A percentile compares a stretch with the other conserved stretches of the same genome.
phyloP scores from a whole-genome alignment of 768 basidiomycete genomes.

The Mycena vitilis region DNA sequence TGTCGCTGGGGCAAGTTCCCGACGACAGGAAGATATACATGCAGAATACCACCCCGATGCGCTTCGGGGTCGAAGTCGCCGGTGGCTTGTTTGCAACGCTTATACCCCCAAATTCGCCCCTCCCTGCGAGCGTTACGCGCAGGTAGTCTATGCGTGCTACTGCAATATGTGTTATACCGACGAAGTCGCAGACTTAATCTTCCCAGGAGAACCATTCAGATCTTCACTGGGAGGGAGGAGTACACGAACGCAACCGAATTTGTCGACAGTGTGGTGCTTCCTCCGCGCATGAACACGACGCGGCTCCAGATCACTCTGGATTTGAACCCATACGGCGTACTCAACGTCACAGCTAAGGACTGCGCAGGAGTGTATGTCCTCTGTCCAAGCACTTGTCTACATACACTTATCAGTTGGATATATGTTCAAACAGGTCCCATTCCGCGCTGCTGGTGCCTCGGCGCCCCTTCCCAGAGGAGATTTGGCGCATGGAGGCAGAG shows the following conservation, averaged over 20 bases:
- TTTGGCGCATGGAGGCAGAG: neutral
- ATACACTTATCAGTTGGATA: too few relatives aligned
- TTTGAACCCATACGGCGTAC: constrained; percentile 1
- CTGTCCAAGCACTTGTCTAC: too few relatives aligned
- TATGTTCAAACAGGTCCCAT: too few relatives aligned
- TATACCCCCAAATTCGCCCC: neutral
- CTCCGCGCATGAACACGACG: neutral
- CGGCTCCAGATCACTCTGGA: constrained; percentile 5
- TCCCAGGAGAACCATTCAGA: neutral
- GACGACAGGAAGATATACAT: neutral
- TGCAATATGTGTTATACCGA: neutral
- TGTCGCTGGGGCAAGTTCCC: constrained; percentile 8
- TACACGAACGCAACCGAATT: constrained; percentile 9
- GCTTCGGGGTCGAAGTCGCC: constrained; percentile 3
- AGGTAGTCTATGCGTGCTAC: neutral
- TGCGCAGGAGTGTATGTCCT: neutral
- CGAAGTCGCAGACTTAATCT: neutral
- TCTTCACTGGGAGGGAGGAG: constrained; percentile 6
- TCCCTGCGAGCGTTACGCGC: neutral
- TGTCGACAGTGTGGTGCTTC: constrained; percentile 1
- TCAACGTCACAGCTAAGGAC: constrained; percentile 13
- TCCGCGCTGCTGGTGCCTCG: constrained; percentile 1
- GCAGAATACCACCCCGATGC: constrained; percentile 4
- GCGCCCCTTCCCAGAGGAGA: neutral
- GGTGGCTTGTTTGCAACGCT: constrained; percentile 1